phyloP scores from a whole-genome alignment of 1,139 yeast species.

The Geotrichum europaeum region DNA sequence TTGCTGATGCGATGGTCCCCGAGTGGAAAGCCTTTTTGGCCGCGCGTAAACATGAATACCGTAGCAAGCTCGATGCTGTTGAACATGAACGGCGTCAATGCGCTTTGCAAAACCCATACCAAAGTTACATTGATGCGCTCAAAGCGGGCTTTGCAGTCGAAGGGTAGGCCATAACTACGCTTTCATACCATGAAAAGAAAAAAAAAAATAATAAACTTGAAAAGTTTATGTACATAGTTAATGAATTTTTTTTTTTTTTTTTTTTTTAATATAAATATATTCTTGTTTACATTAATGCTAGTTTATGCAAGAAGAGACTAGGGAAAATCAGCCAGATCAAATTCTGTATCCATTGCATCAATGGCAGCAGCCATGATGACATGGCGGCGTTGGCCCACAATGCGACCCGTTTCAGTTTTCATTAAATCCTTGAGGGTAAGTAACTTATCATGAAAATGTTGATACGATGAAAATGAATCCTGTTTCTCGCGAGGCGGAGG shows the following conservation, averaged over 20 bases:
- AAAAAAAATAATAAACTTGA: neutral
- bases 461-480: slow-evolving; percentile 15
- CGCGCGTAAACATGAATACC: slow-evolving; percentile 1
- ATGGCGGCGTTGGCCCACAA: slow-evolving; percentile 29
- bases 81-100: slow-evolving; percentile 2
- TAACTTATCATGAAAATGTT: slow-evolving; percentile 34
- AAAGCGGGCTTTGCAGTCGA: slow-evolving; percentile 3
- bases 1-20: neutral
- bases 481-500: neutral
- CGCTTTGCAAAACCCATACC: slow-evolving; percentile 3
- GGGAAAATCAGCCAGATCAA: slow-evolving; percentile 7
- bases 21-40: slow-evolving; percentile 11
- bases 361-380: slow-evolving; percentile 26
- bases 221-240: neutral
- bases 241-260: neutral
- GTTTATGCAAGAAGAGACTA: neutral
- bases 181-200: neutral
- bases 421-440: slow-evolving; percentile 28
- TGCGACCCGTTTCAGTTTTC: slow-evolving; percentile 30
- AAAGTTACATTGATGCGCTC: slow-evolving; percentile 6
- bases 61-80: neutral
- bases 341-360: slow-evolving; percentile 23
- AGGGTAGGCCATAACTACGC: neutral
- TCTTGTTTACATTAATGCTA: neutral
- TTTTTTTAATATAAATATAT: neutral